A percentile compares a stretch with the other conserved stretches of the same genome.
Evolutionary conservation across 2,329 filamentous ascomycete species (phyloP).

Genomic region (Aspergillus glaucus): DNA sequence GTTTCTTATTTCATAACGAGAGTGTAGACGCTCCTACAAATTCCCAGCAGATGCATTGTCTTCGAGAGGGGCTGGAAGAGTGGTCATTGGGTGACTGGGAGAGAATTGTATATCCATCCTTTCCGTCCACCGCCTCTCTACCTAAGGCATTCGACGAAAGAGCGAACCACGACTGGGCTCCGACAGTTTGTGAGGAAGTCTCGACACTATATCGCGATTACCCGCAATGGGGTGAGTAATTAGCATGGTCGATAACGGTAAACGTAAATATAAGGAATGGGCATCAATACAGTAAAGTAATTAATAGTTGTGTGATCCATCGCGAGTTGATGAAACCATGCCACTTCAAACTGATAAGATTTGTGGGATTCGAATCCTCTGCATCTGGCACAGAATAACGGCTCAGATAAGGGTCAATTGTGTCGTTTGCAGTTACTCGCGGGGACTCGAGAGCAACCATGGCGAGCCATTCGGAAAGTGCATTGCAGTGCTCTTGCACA

Average conservation of each 20-base stretch:
- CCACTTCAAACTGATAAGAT: slow-evolving; percentile 38
- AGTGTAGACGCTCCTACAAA: slow-evolving; percentile 27
- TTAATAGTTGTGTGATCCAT: slow-evolving; percentile 36
- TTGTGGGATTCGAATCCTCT: slow-evolving; percentile 14
- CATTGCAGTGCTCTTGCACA: slow-evolving; percentile 56
- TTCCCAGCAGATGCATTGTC: slow-evolving; percentile 29
- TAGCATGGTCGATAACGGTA: slow-evolving; percentile 3
- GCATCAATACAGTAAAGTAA: slow-evolving; percentile 28
- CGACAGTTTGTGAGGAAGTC: slow-evolving; percentile 5
- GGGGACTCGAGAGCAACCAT: slow-evolving; percentile 45
- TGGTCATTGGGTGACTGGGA: not conserved
- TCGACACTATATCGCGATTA: slow-evolving; percentile 10
- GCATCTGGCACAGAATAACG: slow-evolving; percentile 35
- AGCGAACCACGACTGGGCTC: slow-evolving; percentile 26
- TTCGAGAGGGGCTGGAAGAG: not conserved
- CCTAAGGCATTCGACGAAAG: slow-evolving; percentile 28
- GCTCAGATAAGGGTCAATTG: slow-evolving; percentile 39
- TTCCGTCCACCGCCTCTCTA: slow-evolving; percentile 33
- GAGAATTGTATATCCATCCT: slow-evolving; percentile 35
- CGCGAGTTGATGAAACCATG: slow-evolving; percentile 33
- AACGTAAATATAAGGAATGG: not conserved
- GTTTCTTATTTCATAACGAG: slow-evolving; percentile 5
- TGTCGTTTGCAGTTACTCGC: slow-evolving; percentile 30
- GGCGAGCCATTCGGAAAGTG: slow-evolving; percentile 58
- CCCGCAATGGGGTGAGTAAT: slow-evolving; percentile 1